These are phyloP conservation scores for Verticillium dahliae DNA, from an alignment of 2,329 filamentous ascomycete species.

Conservation along the genomic window DNA sequence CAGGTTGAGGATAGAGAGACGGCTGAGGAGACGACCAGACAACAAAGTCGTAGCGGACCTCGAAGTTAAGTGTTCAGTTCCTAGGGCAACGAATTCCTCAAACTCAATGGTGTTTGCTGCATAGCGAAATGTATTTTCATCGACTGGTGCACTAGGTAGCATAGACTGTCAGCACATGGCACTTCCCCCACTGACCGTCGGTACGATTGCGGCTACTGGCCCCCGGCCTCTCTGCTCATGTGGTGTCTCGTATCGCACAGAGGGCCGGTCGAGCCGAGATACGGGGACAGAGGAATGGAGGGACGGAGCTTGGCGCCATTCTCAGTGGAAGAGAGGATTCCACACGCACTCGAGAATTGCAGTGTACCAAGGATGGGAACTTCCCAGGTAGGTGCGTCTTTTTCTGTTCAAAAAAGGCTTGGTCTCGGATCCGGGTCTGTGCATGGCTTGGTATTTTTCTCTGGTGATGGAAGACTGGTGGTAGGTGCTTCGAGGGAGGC, in stretches of 20 bases:
- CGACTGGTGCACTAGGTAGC: background rate
- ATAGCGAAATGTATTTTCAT: too few species aligned
- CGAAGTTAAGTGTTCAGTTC: too few species aligned
- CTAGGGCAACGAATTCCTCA: too few species aligned
- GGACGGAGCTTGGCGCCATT: background rate
- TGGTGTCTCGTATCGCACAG: background rate
- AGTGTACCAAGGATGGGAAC: background rate
- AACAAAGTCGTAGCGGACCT: too few species aligned
- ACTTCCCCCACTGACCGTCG: too few species aligned
- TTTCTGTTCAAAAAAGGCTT: background rate
- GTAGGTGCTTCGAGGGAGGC: background rate
- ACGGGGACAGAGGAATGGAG: background rate
- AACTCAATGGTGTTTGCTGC: too few species aligned
- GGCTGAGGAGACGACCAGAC: background rate
- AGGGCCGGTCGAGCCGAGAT: background rate
- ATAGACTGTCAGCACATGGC: background rate
- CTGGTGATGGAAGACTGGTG: background rate
- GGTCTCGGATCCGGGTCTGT: background rate
- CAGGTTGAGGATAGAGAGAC: background rate
- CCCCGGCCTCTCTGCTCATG: background rate
- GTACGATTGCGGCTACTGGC: background rate
- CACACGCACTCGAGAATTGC: background rate
- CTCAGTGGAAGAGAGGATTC: background rate
- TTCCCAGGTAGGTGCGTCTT: background rate
- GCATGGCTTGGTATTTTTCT: background rate